Evolutionary conservation across 139 green algal species (phyloP), one percentile per base, ranked within the genome.

Genomic region (Chlamydomonas sphaeroides): DNA sequence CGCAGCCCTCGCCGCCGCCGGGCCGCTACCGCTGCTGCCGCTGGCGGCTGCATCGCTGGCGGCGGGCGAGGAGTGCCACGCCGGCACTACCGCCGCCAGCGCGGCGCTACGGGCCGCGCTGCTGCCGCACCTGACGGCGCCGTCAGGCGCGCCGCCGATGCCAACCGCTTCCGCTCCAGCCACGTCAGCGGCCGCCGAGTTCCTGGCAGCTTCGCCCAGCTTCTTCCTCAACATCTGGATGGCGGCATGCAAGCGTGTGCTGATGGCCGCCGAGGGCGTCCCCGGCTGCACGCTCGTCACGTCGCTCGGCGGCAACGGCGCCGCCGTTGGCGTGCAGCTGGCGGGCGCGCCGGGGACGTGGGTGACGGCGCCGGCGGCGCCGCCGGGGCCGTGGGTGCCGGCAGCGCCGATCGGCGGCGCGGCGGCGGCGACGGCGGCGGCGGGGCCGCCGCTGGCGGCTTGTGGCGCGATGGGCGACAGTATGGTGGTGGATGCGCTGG

Each of bases 161-260:
- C 28, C 21, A 48, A 0, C n/a, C 5, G 69, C n/a, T 32, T 33
- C 32, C 17, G 71, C 51, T 8, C 35, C 51, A 51, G 71, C 51
- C 14, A 59, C 36, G 71, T n/a, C n/a, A n/a, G 71, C 51, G 21
- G 71, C 36, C 17, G 65, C 14, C 6, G 71, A 36, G 5, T 78
- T 78, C 49, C 51, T 78, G 33, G 11, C 2, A 25, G 35, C 48
- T 35, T 32, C 71, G 21, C 71, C 71, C 21, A 78, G 71, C 28
- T 51, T 78, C 32, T 66, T 78, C 51, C 14, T 78, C 26, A 66
- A 78, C 28, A 36, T 78, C 0, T 78, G 71, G 71, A 78, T 78
- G 32, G 71, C 71, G 51, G 71, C 49, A 1, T 78, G 71, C 71
- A 78, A 78, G 51, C 62, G 51, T 1, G 35, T 51, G 35, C 49